These are phyloP conservation scores for Arbutus unedo DNA, from an alignment of 148 eudicot species.

Conservation along the genomic window DNA sequence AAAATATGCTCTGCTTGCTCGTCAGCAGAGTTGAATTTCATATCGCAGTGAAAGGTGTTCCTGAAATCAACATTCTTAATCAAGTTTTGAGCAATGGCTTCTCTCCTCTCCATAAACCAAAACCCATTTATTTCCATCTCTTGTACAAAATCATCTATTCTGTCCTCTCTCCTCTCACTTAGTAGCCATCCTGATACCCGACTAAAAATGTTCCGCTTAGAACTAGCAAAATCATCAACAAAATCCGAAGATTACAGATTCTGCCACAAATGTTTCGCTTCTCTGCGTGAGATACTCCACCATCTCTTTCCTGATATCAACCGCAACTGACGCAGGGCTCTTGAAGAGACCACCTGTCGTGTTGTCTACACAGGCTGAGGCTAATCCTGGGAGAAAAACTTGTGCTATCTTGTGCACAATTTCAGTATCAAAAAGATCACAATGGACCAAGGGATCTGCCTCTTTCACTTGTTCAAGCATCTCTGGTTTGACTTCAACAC, in stretches of 20 bases:
- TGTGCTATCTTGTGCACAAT: constrained; percentile 73
- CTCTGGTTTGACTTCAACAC: constrained; percentile 54
- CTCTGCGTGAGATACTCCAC: constrained; percentile 58
- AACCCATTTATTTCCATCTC: constrained; percentile 89
- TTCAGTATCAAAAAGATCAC: constrained; percentile 72
- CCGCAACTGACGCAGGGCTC: constrained; percentile 74
- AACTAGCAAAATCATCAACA: constrained; percentile 64
- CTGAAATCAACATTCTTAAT: constrained; percentile 78
- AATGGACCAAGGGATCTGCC: constrained; percentile 41
- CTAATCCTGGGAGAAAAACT: constrained; percentile 72
- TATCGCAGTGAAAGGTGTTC: constrained; percentile 58
- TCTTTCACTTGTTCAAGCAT: constrained; percentile 55
- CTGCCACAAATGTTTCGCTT: constrained; percentile 83
- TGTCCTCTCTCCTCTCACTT: constrained; percentile 84
- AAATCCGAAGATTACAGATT: constrained; percentile 58
- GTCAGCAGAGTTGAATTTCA: constrained; percentile 55
- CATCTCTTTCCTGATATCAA: constrained; percentile 86
- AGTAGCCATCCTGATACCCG: constrained; percentile 82
- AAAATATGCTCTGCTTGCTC: constrained; percentile 57
- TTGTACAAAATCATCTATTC: constrained; percentile 83
- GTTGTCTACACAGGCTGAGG: constrained; percentile 89
- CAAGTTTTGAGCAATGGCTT: constrained; percentile 59
- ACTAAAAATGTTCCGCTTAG: constrained; percentile 70
- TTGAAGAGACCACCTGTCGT: constrained; percentile 78
- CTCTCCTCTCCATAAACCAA: constrained; percentile 85